These are phyloP conservation scores for Hypoxylon sp. DNA, from an alignment of 2,329 filamentous ascomycete genomes.

Conservation along the genomic window DNA sequence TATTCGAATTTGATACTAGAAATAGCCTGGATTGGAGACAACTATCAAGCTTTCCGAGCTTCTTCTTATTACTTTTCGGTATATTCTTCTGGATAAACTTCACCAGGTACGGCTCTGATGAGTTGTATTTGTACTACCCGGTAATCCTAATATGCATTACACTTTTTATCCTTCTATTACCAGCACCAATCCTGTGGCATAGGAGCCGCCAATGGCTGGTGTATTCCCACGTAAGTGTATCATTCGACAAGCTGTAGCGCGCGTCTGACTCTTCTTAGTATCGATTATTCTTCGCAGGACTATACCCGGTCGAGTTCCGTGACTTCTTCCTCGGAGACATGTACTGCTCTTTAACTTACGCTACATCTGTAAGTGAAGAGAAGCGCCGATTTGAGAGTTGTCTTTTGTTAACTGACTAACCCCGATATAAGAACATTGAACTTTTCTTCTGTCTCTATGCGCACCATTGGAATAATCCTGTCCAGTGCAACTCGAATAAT, in stretches of 20 bases:
- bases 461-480: conserved; percentile 78
- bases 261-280: conserved; percentile 67
- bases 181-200: conserved; percentile 79
- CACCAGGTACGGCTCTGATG: conserved; percentile 71
- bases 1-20: conserved; percentile 94
- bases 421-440: conserved; percentile 76
- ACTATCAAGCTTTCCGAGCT: conserved; percentile 85
- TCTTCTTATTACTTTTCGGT: conserved; percentile 83
- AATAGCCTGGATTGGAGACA: conserved; percentile 91
- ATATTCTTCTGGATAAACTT: conserved; percentile 93
- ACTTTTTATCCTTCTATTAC: conserved; percentile 77
- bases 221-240: conserved; percentile 80
- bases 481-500: conserved; percentile 85
- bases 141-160: conserved; percentile 81
- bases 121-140: conserved; percentile 87
- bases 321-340: conserved; percentile 99
- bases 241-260: neutral
- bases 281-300: conserved; percentile 84
- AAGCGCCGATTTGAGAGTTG: neutral
- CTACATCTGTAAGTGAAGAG: conserved; percentile 76
- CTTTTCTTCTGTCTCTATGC: conserved; percentile 96
- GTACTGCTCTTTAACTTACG: conserved; percentile 95
- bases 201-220: conserved; percentile 86
- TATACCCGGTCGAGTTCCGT: conserved; percentile 95
- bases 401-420: conserved; percentile 44